phyloP scores from a whole-genome alignment of 768 basidiomycete genomes.

The Xerocomus spinulosus region DNA sequence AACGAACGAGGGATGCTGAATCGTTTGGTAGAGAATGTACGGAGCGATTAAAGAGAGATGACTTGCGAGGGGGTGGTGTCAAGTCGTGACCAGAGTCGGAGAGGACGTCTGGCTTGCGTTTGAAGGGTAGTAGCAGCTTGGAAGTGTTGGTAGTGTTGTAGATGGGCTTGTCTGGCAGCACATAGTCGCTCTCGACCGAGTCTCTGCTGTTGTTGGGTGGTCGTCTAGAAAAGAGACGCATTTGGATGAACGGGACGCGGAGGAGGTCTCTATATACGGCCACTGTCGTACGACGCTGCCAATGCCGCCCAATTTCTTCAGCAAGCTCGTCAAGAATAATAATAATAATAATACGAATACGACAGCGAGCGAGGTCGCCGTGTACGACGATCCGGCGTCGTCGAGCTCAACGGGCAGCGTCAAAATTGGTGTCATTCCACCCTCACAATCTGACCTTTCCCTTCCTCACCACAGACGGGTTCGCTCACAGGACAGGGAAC shows the following conservation, averaged over 20 bases:
- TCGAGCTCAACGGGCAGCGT: constrained; percentile 21
- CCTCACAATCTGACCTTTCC: constrained; percentile 24
- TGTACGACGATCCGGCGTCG: constrained; percentile 2
- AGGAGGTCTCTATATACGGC: background rate
- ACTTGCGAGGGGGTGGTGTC: constrained; percentile 59
- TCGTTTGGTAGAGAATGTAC: constrained; percentile 59
- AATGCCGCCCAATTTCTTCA: constrained; percentile 30
- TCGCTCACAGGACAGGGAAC: constrained; percentile 30
- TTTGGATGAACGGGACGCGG: no score
- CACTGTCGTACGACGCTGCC: no score
- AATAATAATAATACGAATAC: no score
- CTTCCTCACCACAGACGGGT: constrained; percentile 24
- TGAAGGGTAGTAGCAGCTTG: constrained; percentile 43
- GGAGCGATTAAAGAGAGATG: constrained; percentile 58
- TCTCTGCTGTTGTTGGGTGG: constrained; percentile 10
- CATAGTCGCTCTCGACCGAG: constrained; percentile 32
- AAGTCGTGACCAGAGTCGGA: constrained; percentile 43
- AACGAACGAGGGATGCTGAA: no score
- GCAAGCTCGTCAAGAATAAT: constrained; percentile 26
- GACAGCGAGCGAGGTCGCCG: constrained; percentile 2
- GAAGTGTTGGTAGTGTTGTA: constrained; percentile 35
- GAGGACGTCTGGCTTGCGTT: constrained; percentile 35
- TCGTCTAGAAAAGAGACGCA: constrained; percentile 24
- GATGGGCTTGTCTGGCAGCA: constrained; percentile 23
- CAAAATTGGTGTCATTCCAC: constrained; percentile 30